Evolutionary conservation across 306 rosid genomes (phyloP).

Genomic region (Lathyrus sativus): DNA sequence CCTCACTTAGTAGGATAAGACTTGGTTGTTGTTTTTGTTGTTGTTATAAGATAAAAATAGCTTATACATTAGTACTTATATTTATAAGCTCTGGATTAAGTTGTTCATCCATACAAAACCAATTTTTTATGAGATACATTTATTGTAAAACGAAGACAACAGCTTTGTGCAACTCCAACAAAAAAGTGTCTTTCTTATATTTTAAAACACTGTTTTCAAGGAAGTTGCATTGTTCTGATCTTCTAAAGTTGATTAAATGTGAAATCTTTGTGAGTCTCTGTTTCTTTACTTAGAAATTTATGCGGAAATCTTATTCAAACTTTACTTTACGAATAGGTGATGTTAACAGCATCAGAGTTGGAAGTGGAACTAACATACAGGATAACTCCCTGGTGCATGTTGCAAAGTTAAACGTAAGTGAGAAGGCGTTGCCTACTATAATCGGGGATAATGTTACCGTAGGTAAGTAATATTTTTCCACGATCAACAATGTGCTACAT

Average conservation of each 20-base stretch:
- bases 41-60: neutral
- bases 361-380: conserved; percentile 91
- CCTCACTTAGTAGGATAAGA: too few relatives aligned
- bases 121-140: neutral
- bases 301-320: neutral
- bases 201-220: neutral
- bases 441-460: conserved; percentile 90
- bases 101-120: neutral
- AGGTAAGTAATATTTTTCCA: conserved; percentile 56
- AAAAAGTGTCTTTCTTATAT: conserved; percentile 19
- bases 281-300: neutral
- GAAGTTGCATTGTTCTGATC: conserved; percentile 11
- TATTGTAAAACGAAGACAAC: neutral
- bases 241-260: conserved; percentile 21
- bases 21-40: too few relatives aligned
- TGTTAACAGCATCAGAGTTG: conserved; percentile 85
- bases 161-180: neutral
- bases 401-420: conserved; percentile 82
- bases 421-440: conserved; percentile 86
- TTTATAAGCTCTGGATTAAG: neutral
- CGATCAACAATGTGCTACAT: conserved; percentile 21
- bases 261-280: neutral
- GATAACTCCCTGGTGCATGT: conserved; percentile 96
- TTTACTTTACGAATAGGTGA: conserved; percentile 57
- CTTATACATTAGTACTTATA: neutral